Conservation (phyloP, 768 basidiomycete species). For the Calocybe cyanea region DNA sequence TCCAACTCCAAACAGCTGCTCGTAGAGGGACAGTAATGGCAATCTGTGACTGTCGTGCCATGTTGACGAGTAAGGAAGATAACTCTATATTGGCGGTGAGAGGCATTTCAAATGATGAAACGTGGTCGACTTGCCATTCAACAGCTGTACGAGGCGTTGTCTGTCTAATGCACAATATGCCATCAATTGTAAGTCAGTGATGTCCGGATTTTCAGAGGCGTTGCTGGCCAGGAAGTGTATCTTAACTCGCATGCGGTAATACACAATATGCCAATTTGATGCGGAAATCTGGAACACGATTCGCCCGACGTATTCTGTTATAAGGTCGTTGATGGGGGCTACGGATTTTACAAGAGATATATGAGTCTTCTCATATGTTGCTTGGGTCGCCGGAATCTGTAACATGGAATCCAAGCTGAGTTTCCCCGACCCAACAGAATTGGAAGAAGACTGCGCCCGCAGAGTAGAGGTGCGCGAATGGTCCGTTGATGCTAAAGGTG, state of each 20-base stretch:
- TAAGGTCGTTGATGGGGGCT: slow-evolving; percentile 53
- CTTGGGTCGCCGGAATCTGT: slow-evolving; percentile 33
- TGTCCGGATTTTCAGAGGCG: slow-evolving; percentile 47
- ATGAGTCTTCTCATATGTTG: slow-evolving; percentile 59
- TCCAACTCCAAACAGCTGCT: slow-evolving; percentile 87
- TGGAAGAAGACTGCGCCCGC: slow-evolving; percentile 40
- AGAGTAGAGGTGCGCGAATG: slow-evolving; percentile 16
- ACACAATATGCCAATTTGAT: slow-evolving; percentile 82
- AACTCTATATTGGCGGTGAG: slow-evolving; percentile 47
- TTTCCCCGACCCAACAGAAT: slow-evolving; percentile 33
- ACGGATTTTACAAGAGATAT: slow-evolving; percentile 54
- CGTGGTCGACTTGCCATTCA: slow-evolving; percentile 57
- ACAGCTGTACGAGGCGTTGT: slow-evolving; percentile 59
- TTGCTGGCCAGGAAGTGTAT: slow-evolving; percentile 59
- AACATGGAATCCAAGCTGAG: slow-evolving; percentile 37
- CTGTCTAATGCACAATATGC: slow-evolving; percentile 74
- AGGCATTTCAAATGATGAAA: not conserved
- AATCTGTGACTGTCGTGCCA: slow-evolving; percentile 69
- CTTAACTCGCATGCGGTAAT: slow-evolving; percentile 63
- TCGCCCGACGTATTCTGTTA: slow-evolving; percentile 69
- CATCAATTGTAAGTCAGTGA: slow-evolving; percentile 73
- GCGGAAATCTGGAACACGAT: slow-evolving; percentile 86
- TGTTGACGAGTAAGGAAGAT: slow-evolving; percentile 77
- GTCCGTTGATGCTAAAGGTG: slow-evolving; percentile 5
- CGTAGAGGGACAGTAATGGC: slow-evolving; percentile 72